Percentiles rank a stretch among this genome's conserved stretches.
These are phyloP conservation scores for Hymenochaete sp. DNA, from an alignment of 1,284 basidiomycete species.

Conservation along the genomic window DNA sequence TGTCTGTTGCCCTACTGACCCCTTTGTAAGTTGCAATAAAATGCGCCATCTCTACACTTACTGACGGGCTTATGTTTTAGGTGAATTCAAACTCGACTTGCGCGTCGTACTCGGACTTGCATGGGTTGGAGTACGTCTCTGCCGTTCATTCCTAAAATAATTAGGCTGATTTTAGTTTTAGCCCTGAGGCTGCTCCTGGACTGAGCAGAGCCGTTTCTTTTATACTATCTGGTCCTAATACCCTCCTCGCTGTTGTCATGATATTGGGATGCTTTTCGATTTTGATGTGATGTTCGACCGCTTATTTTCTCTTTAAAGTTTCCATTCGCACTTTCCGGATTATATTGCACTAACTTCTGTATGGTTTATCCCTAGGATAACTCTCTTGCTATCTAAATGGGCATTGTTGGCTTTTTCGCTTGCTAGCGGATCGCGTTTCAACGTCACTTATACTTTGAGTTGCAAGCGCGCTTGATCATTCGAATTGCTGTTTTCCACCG, in stretches of 20 bases:
- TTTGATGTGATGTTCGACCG: background rate
- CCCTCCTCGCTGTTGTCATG: slow-evolving; percentile 1
- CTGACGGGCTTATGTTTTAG: slow-evolving; percentile 24
- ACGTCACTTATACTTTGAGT: too few relatives aligned
- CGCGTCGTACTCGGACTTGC: slow-evolving; percentile 61
- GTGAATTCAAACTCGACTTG: slow-evolving; percentile 47
- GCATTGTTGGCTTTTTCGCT: too few relatives aligned
- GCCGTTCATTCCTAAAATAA: background rate
- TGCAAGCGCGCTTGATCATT: too few relatives aligned
- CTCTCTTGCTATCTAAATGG: too few relatives aligned
- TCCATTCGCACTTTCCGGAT: background rate
- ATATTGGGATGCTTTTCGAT: background rate
- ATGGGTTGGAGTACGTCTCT: slow-evolving; percentile 53
- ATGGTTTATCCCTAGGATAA: too few relatives aligned
- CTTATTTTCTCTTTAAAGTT: slow-evolving; percentile 1
- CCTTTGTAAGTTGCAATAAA: slow-evolving; percentile 36
- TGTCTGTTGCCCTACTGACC: slow-evolving; percentile 63
- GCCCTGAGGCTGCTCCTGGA: slow-evolving; percentile 13
- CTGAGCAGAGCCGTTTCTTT: slow-evolving; percentile 3
- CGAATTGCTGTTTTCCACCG: too few relatives aligned
- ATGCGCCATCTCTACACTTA: slow-evolving; percentile 5
- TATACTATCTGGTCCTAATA: background rate
- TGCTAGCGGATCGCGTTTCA: too few relatives aligned
- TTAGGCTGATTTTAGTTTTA: background rate
- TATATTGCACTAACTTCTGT: background rate